phyloP scores from a whole-genome alignment of 2,329 filamentous ascomycete species.

The Aspergillus jensenii region DNA sequence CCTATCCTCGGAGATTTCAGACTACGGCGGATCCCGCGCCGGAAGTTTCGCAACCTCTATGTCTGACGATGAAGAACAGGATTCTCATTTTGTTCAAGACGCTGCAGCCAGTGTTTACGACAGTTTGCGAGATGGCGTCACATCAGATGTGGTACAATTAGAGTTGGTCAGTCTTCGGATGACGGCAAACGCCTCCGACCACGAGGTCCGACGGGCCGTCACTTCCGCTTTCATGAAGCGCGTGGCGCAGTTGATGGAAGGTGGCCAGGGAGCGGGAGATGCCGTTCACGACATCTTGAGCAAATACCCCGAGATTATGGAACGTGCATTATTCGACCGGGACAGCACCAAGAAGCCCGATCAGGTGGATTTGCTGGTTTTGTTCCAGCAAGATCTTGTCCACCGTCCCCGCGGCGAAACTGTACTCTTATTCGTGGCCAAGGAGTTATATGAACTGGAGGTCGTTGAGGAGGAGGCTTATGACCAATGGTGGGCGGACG shows the following conservation, averaged over 20 bases:
- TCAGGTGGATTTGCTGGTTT: conserved; percentile 81
- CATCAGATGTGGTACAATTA: conserved; percentile 82
- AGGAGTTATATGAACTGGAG: conserved; percentile 82
- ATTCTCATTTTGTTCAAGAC: conserved; percentile 78
- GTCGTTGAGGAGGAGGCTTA: conserved; percentile 87
- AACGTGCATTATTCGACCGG: conserved; percentile 60
- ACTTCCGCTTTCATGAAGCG: conserved; percentile 82
- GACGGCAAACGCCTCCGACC: conserved; percentile 83
- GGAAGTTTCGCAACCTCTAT: conserved; percentile 73
- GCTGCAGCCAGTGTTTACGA: conserved; percentile 85
- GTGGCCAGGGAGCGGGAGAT: conserved; percentile 59
- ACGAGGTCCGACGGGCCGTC: conserved; percentile 82
- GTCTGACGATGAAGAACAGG: conserved; percentile 60
- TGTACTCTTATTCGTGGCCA: conserved; percentile 74
- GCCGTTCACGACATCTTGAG: conserved; percentile 65
- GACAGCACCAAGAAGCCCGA: conserved; percentile 57
- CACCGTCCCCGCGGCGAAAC: conserved; percentile 63
- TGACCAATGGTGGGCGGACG: conserved; percentile 82
- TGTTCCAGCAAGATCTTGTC: conserved; percentile 76
- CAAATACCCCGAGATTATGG: conserved; percentile 62
- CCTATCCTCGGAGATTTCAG: conserved; percentile 56
- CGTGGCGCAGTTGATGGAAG: conserved; percentile 67
- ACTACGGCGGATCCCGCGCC: conserved; percentile 56
- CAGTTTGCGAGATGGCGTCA: conserved; percentile 69
- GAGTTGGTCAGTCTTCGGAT: conserved; percentile 94